Evolutionary conservation across 2,329 filamentous ascomycete species (phyloP), one percentile per base, ranked within the genome.

Genomic region (Neospermospora avenae): DNA sequence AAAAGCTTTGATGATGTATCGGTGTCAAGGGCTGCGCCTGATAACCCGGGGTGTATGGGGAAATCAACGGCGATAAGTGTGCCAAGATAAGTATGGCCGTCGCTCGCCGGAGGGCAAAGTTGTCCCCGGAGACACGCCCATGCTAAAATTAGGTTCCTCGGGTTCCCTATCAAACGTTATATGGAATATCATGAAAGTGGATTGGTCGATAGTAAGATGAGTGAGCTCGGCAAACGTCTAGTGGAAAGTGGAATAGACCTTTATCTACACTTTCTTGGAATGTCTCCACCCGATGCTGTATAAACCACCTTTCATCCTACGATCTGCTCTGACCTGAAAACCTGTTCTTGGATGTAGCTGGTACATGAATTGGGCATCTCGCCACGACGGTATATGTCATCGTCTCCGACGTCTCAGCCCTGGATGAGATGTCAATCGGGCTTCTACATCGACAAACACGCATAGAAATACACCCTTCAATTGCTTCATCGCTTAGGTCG

Each of bases 31-130:
- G 24, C 46, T 48, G 56, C 57, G 53, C 45, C 35, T 34, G 61
- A 63, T 62, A 63, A 63, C 59, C 31, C 24, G 39, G 42, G 34
- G n/a, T 31, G 10, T 20, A 25, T 59, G 61, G 59, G 59, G 61
- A 63, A 58, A 57, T 49, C 49, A 20, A 56, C 25, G 20, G 56
- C 55, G 63, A 66, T 66, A 68, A 66, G 64, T 35, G 18, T 35
- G 41, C 37, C 25, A 46, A 53, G 42, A 4, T 11, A 18, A 8
- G 22, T n/a, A 22, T 35, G 55, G 63, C 61, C 62, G 62, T 54
- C 62, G 61, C 61, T 62, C 57, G 62, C 63, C 65, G 62, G 14
- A 60, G 65, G 62, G 62, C 18, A 58, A 14, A 56, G 14, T n/a
- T n/a, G n/a, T n/a, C n/a, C n/a, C n/a, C n/a, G n/a, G n/a, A n/a